phyloP scores from a whole-genome alignment of 805 yeast species.

The Ogataea thermomethanolica region DNA sequence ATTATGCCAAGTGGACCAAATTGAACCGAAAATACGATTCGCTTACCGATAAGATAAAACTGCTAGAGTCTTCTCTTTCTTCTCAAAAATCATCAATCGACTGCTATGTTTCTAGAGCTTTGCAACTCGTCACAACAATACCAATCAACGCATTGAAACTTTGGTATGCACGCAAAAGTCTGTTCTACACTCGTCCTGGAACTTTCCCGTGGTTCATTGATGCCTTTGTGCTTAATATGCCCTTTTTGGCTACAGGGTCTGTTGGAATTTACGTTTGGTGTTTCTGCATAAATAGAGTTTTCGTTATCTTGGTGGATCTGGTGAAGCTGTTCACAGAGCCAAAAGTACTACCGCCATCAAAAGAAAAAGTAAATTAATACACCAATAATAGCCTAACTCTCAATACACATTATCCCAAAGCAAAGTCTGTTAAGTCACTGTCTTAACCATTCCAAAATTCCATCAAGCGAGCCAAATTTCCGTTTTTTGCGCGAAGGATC shows the following conservation, averaged over 20 bases:
- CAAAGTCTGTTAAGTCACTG: constrained; percentile 1
- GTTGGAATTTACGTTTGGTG: constrained; percentile 60
- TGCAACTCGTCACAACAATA: constrained; percentile 40
- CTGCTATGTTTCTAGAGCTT: constrained; percentile 30
- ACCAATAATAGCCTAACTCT: neutral
- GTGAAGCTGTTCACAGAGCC: constrained; percentile 13
- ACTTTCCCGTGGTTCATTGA: constrained; percentile 58
- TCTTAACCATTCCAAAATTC: constrained; percentile 9
- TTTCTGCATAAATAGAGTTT: constrained; percentile 33
- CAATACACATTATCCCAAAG: constrained; percentile 2
- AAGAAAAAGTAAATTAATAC: constrained; percentile 4
- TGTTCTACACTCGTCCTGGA: constrained; percentile 57
- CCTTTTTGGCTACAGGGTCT: constrained; percentile 59
- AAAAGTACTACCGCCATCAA: constrained; percentile 1
- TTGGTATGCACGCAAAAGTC: constrained; percentile 49
- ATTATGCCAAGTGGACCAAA: constrained; percentile 95
- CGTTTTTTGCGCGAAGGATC: constrained; percentile 33
- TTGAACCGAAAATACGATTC: constrained; percentile 69
- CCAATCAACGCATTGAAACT: constrained; percentile 49
- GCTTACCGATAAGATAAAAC: constrained; percentile 48
- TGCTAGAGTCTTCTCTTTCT: constrained; percentile 38
- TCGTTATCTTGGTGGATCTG: constrained; percentile 27
- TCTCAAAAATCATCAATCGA: constrained; percentile 35
- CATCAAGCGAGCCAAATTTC: constrained; percentile 15
- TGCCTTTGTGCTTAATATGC: constrained; percentile 49